A percentile compares a stretch with the other conserved stretches of the same genome.
Conservation (phyloP, 2,329 filamentous ascomycete species). For the Fusarium fracticaudum region DNA sequence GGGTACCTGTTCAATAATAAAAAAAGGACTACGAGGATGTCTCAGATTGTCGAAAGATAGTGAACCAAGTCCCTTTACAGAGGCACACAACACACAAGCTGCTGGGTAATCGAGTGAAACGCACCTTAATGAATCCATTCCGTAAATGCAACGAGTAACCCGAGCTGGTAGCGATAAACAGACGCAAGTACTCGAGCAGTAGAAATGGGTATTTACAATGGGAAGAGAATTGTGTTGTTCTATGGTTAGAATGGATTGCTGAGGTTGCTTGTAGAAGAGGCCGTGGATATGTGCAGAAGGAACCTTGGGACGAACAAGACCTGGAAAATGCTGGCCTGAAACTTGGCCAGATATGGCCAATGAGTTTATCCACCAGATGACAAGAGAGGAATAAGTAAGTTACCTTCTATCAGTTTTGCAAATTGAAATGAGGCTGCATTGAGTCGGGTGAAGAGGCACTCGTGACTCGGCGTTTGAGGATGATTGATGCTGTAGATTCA, state of each 20-base stretch:
- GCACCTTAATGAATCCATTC: too few species aligned
- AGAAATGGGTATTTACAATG: neutral
- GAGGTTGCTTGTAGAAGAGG: neutral
- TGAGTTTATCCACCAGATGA: neutral
- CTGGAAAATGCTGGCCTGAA: neutral
- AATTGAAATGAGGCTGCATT: neutral
- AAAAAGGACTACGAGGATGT: too few species aligned
- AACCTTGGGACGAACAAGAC: neutral
- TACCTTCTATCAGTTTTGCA: too few species aligned
- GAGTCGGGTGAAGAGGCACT: neutral
- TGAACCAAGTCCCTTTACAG: too few species aligned
- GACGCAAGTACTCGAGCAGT: neutral
- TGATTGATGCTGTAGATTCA: neutral
- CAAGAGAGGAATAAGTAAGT: neutral
- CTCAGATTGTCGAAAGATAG: too few species aligned
- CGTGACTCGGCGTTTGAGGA: neutral
- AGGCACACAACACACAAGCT: too few species aligned
- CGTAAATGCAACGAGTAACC: accelerated
- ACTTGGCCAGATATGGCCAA: neutral
- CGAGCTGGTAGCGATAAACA: neutral
- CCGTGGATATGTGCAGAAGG: neutral
- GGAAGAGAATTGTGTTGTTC: neutral
- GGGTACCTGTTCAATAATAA: too few species aligned
- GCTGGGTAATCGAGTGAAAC: too few species aligned
- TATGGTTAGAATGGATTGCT: neutral